Conservation (phyloP, 768 basidiomycete genomes). For the Leucocoprinus sp. region DNA sequence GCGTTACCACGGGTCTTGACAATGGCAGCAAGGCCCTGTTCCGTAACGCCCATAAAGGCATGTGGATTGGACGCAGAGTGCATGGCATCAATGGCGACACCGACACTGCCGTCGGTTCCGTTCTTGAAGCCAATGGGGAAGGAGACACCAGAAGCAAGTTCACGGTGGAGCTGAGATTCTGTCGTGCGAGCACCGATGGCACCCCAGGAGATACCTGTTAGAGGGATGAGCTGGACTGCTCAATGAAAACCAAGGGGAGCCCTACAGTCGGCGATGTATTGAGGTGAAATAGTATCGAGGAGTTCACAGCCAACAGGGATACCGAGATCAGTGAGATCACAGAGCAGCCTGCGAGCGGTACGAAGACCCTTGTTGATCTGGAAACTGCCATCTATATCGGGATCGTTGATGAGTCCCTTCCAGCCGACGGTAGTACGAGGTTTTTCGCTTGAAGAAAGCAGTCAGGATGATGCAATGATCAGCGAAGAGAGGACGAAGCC, state of each 20-base stretch:
- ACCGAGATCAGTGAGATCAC: slow-evolving; percentile 83
- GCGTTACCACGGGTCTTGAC: slow-evolving; percentile 82
- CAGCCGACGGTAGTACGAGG: slow-evolving; percentile 96
- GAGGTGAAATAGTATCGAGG: slow-evolving; percentile 72
- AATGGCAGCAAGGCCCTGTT: slow-evolving; percentile 86
- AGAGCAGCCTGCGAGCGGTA: slow-evolving; percentile 79
- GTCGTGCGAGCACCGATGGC: slow-evolving; percentile 98
- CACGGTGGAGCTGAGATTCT: slow-evolving; percentile 94
- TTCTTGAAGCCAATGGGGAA: slow-evolving; percentile 99
- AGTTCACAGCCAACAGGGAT: slow-evolving; percentile 93
- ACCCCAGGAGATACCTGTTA: slow-evolving; percentile 75
- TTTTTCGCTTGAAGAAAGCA: slow-evolving; percentile 49
- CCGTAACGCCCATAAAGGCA: slow-evolving; percentile 92
- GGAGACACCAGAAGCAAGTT: slow-evolving; percentile 90
- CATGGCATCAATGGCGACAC: slow-evolving; percentile 97
- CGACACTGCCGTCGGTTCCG: slow-evolving; percentile 90
- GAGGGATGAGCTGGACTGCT: slow-evolving; percentile 6
- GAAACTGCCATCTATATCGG: slow-evolving; percentile 92
- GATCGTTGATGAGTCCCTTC: slow-evolving; percentile 95
- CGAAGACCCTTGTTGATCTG: slow-evolving; percentile 95
- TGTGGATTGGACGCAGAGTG: slow-evolving; percentile 85
- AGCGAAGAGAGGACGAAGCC: slow-evolving; percentile 21
- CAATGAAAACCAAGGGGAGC: slow-evolving; percentile 8
- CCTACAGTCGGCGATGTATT: slow-evolving; percentile 72
- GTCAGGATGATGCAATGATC: not conserved